phyloP scores from a whole-genome alignment of 2,329 filamentous ascomycete genomes.

The Monosporascus cannonballus region DNA sequence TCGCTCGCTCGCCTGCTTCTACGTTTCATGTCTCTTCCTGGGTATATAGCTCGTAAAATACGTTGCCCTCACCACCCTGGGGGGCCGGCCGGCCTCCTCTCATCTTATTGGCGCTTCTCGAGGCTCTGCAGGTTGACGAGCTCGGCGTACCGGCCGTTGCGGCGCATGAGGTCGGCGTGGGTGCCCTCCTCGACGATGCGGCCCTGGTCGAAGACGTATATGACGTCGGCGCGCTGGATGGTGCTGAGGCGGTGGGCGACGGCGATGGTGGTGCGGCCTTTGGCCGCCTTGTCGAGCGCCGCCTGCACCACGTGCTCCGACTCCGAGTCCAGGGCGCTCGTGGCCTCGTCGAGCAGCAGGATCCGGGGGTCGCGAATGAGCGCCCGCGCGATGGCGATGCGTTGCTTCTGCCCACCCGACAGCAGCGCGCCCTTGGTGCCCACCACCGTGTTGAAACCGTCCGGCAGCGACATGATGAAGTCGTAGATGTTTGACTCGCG shows the following conservation, averaged over 20 bases:
- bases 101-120: slow-evolving; percentile 44
- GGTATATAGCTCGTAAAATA: not conserved
- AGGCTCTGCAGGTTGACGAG: slow-evolving; percentile 76
- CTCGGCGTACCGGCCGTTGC: slow-evolving; percentile 69
- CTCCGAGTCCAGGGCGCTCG: slow-evolving; percentile 69
- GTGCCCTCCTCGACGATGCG: slow-evolving; percentile 79
- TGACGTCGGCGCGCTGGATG: slow-evolving; percentile 89
- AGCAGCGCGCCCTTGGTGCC: slow-evolving; percentile 82
- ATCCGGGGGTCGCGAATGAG: slow-evolving; percentile 88
- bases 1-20: too few species aligned
- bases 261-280: slow-evolving; percentile 84
- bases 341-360: slow-evolving; percentile 76
- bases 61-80: not conserved
- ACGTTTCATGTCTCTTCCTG: not conserved
- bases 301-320: slow-evolving; percentile 76
- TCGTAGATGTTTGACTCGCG: slow-evolving; percentile 90
- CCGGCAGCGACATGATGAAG: slow-evolving; percentile 79
- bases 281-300: slow-evolving; percentile 73
- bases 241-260: slow-evolving; percentile 89
- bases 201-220: slow-evolving; percentile 94
- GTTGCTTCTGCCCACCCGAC: slow-evolving; percentile 90
- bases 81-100: not conserved
- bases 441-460: slow-evolving; percentile 79
- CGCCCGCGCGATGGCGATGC: slow-evolving; percentile 87
- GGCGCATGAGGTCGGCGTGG: slow-evolving; percentile 65